A percentile compares a stretch with the other conserved stretches of the same genome.
Conservation (phyloP, 1,284 basidiomycete genomes). For the Apiotrichum akiyoshidainum region DNA sequence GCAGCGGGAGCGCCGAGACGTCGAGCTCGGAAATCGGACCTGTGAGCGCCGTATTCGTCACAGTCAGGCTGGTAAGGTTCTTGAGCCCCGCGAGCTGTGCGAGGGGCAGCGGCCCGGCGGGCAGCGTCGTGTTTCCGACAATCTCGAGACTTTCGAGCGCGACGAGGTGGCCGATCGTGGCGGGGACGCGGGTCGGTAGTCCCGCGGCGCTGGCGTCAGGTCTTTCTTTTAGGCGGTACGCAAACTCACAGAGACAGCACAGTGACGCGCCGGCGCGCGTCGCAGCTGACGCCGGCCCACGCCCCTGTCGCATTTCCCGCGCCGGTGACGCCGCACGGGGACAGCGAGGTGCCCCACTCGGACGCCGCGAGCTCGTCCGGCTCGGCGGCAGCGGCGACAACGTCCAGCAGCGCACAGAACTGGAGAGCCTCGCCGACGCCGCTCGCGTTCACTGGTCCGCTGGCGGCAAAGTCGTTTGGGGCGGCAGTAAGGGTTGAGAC, state of each 20-base stretch:
- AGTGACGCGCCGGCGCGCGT: slow-evolving; percentile 36
- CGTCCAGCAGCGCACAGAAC: slow-evolving; percentile 47
- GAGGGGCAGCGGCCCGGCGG: slow-evolving; percentile 35
- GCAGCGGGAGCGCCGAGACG: neutral
- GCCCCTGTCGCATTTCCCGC: slow-evolving; percentile 25
- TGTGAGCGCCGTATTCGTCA: slow-evolving; percentile 42
- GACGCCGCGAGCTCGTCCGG: neutral
- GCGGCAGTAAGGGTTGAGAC: slow-evolving; percentile 30
- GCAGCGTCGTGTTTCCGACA: slow-evolving; percentile 40
- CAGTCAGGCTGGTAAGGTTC: slow-evolving; percentile 33
- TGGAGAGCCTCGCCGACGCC: slow-evolving; percentile 47
- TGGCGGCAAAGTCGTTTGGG: slow-evolving; percentile 38
- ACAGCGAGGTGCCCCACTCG: slow-evolving; percentile 24
- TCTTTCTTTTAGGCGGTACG: neutral
- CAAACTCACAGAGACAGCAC: slow-evolving; percentile 31
- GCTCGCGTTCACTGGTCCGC: slow-evolving; percentile 24
- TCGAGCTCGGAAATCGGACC: neutral
- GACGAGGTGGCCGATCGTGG: slow-evolving; percentile 35
- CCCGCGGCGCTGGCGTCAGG: slow-evolving; percentile 29
- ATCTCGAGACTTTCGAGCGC: slow-evolving; percentile 22
- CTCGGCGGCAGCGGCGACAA: slow-evolving; percentile 16
- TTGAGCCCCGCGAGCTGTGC: neutral
- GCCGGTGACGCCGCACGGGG: slow-evolving; percentile 22
- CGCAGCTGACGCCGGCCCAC: slow-evolving; percentile 47
- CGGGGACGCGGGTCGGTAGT: slow-evolving; percentile 32